phyloP scores from a whole-genome alignment of 768 basidiomycete genomes.

The Gloeostereum incarnatum region DNA sequence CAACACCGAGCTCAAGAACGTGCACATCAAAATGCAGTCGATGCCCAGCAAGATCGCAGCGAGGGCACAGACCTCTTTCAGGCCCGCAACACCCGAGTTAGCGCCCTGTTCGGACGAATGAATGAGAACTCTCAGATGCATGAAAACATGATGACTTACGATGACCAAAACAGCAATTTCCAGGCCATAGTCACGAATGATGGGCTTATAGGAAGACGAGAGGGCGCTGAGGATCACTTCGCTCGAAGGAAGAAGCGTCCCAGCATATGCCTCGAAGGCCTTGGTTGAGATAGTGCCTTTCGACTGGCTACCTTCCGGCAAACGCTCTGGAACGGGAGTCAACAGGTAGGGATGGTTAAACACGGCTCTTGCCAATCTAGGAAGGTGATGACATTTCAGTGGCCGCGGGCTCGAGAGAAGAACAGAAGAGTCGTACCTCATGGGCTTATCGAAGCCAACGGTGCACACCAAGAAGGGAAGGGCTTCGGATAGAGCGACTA shows the following conservation, averaged over 20 bases:
- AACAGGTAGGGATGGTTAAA: slow-evolving; percentile 70
- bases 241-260: slow-evolving; percentile 60
- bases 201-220: slow-evolving; percentile 65
- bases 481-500: slow-evolving; percentile 88
- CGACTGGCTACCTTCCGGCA: no score
- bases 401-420: no score
- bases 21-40: slow-evolving; percentile 84
- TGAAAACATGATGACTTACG: no score
- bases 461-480: slow-evolving; percentile 97
- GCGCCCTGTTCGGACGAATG: not conserved
- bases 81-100: slow-evolving; percentile 34
- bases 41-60: slow-evolving; percentile 82
- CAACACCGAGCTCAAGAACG: slow-evolving; percentile 83
- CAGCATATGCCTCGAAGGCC: slow-evolving; percentile 13
- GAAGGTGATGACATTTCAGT: no score
- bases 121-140: no score
- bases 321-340: slow-evolving; percentile 28
- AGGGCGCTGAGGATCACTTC: slow-evolving; percentile 83
- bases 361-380: slow-evolving; percentile 85
- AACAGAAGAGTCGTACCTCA: no score
- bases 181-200: slow-evolving; percentile 88
- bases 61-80: slow-evolving; percentile 91
- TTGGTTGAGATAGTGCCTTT: no score
- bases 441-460: slow-evolving; percentile 96
- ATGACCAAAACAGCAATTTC: slow-evolving; percentile 86